These are phyloP conservation scores for Mesembryanthemum crystallinum DNA, from an alignment of 148 eudicot species.

Conservation along the genomic window DNA sequence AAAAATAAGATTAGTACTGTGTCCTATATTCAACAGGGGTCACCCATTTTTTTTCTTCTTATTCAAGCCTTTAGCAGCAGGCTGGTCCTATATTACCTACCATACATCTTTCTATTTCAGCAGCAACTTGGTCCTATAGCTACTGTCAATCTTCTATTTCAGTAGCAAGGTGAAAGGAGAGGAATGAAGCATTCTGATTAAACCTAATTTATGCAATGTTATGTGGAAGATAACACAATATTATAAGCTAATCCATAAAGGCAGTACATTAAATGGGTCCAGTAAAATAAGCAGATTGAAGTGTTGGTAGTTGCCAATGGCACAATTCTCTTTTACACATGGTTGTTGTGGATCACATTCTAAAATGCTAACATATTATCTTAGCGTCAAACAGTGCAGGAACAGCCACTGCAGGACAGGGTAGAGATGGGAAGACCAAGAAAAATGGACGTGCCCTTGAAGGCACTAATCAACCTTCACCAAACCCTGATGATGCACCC, in stretches of 20 bases:
- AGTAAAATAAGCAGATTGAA: neutral
- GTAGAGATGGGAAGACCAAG: slow-evolving; percentile 29
- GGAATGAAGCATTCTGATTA: too few species aligned
- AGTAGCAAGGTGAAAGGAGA: too few species aligned
- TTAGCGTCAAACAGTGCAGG: slow-evolving; percentile 38
- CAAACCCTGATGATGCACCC: slow-evolving; percentile 37
- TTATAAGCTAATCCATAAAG: neutral
- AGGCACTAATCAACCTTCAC: slow-evolving; percentile 21
- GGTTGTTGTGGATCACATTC: neutral
- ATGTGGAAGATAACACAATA: neutral
- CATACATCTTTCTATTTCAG: too few species aligned
- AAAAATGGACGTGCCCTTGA: slow-evolving; percentile 30
- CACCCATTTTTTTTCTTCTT: too few species aligned
- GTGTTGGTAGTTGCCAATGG: neutral
- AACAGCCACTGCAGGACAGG: slow-evolving; percentile 20
- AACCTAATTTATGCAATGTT: too few species aligned
- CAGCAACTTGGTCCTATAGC: too few species aligned
- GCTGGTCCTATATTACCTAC: too few species aligned
- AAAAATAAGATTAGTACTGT: neutral
- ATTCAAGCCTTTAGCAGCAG: too few species aligned
- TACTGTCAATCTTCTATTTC: too few species aligned
- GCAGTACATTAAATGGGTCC: neutral
- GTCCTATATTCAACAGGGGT: neutral
- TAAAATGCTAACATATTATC: slow-evolving; percentile 1
- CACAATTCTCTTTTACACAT: neutral